Conservation (phyloP, 1,284 basidiomycete genomes). For the Cryptococcus jaspeensis region DNA sequence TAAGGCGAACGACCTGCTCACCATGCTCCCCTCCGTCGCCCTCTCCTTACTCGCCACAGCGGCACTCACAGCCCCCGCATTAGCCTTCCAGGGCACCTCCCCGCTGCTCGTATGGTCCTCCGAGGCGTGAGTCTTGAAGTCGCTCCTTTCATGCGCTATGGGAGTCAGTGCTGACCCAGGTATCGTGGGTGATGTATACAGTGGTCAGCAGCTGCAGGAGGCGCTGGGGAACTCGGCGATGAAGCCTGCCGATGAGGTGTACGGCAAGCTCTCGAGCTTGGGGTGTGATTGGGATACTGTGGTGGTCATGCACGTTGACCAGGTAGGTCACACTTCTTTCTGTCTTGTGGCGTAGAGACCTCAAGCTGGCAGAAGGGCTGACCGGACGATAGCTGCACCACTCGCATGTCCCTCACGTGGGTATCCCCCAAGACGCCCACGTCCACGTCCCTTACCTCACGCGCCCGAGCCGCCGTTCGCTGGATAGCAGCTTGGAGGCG, state of each 20-base stretch:
- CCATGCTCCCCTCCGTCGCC: slow-evolving; percentile 29
- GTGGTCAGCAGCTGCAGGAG: slow-evolving; percentile 19
- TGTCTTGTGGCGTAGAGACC: neutral
- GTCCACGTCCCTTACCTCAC: slow-evolving; percentile 38
- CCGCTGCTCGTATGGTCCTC: slow-evolving; percentile 46
- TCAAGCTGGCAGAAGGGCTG: neutral
- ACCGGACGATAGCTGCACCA: slow-evolving; percentile 37
- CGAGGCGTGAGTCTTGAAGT: slow-evolving; percentile 29
- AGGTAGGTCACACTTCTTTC: slow-evolving; percentile 19
- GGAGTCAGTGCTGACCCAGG: neutral
- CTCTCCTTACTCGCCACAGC: slow-evolving; percentile 24
- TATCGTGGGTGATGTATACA: neutral
- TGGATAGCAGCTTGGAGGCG: slow-evolving; percentile 27
- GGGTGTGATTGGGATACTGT: slow-evolving; percentile 46
- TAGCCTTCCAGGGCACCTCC: slow-evolving; percentile 43
- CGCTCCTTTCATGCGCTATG: neutral
- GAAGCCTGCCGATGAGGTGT: slow-evolving; percentile 32
- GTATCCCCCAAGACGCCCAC: slow-evolving; percentile 25
- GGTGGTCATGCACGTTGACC: slow-evolving; percentile 29
- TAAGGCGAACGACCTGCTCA: neutral
- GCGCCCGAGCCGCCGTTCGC: slow-evolving; percentile 17
- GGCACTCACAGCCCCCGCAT: slow-evolving; percentile 22
- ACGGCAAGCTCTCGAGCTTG: slow-evolving; percentile 33
- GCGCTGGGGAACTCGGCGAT: slow-evolving; percentile 32
- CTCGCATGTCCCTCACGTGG: slow-evolving; percentile 21